Base-by-base conservation (phyloP, 208 protist genomes). In the Wallacemonas sp. region DNA sequence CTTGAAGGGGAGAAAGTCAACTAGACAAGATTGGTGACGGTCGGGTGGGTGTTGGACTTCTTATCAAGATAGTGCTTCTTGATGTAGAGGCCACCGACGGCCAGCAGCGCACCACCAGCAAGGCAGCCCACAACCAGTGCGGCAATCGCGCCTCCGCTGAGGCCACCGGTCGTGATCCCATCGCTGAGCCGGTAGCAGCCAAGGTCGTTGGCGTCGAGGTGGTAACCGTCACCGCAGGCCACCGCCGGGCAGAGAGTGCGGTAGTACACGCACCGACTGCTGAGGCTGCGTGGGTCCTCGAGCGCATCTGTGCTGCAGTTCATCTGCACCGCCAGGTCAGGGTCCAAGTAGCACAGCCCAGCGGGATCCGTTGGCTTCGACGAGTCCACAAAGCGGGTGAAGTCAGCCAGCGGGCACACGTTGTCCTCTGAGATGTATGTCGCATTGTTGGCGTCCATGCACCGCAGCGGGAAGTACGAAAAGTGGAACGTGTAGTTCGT, bases 341-440 rank as follows among this genome's bases (percentile, higher is more conserved):
- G 77, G 69, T 82, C 76, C 5, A 92, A 31, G 67, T 86, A 80
- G 76, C 86, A 92, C 57, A 78, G 69, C 8, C 86, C 86, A 29
- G 71, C 76, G 38, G 72, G 48, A 38, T 67, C 75, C 42, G 59
- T 79, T 11, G 82, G 82, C 36, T 71, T 73, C 5, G 81, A 78
- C 31, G 74, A 74, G 49, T 84, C 61, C 12, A 92, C 54, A 20
- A 84, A 76, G 49, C 78, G 72, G 45, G 73, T 55, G 45, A 89
- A 92, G 71, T 92, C 79, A 5, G 20, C 46, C 50, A 72, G 62
- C 12, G 71, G 74, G 65, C 79, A 85, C 26, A 70, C 57, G 62
- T 78, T 82, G 14, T 76, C 31, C 12, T 0, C 31, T 12, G 75
- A 74, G 16, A 64, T 41, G 65, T 85, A 85, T 4, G 70, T n/a